Percentiles rank a stretch among this genome's conserved stretches.
phyloP scores from a whole-genome alignment of 352 stramenopile genomes.

The Phytophthora pini region DNA sequence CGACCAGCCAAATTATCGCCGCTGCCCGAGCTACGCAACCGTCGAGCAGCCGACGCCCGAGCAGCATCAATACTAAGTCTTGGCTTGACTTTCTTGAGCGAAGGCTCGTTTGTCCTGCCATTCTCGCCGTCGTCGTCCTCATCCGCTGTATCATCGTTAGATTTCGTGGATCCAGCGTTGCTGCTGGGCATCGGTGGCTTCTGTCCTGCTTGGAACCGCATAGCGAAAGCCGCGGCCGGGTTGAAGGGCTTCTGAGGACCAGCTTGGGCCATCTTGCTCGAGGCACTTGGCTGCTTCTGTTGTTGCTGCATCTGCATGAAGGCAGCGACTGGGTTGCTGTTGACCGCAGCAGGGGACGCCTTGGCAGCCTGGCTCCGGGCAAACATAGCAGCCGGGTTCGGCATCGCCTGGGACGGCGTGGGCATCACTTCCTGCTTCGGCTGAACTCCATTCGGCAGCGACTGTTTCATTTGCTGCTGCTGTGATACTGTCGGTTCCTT shows the following conservation, averaged over 20 bases:
- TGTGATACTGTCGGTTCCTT: slow-evolving; percentile 34
- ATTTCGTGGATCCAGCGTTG: slow-evolving; percentile 40
- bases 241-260: slow-evolving; percentile 48
- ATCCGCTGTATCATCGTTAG: slow-evolving; percentile 42
- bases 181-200: slow-evolving; percentile 49
- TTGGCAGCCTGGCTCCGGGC: slow-evolving; percentile 51
- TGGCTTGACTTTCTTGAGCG: slow-evolving; percentile 78
- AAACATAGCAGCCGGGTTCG: slow-evolving; percentile 72
- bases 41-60: slow-evolving; percentile 69
- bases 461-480: slow-evolving; percentile 30
- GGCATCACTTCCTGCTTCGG: slow-evolving; percentile 27
- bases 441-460: slow-evolving; percentile 8
- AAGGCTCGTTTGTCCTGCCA: slow-evolving; percentile 52
- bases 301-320: slow-evolving; percentile 68
- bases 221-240: slow-evolving; percentile 59
- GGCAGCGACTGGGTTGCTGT: slow-evolving; percentile 54
- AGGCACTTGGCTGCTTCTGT: slow-evolving; percentile 28
- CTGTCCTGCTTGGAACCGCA: slow-evolving; percentile 53
- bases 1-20: slow-evolving; percentile 57
- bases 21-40: slow-evolving; percentile 69
- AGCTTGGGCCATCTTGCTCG: slow-evolving; percentile 22
- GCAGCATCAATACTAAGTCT: slow-evolving; percentile 80
- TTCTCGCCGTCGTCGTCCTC: slow-evolving; percentile 52
- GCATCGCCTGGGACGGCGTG: slow-evolving; percentile 17
- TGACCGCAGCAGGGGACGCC: slow-evolving; percentile 10